Conservation (phyloP, 176 grass and related monocot genomes). For the Dactylis glomerata region DNA sequence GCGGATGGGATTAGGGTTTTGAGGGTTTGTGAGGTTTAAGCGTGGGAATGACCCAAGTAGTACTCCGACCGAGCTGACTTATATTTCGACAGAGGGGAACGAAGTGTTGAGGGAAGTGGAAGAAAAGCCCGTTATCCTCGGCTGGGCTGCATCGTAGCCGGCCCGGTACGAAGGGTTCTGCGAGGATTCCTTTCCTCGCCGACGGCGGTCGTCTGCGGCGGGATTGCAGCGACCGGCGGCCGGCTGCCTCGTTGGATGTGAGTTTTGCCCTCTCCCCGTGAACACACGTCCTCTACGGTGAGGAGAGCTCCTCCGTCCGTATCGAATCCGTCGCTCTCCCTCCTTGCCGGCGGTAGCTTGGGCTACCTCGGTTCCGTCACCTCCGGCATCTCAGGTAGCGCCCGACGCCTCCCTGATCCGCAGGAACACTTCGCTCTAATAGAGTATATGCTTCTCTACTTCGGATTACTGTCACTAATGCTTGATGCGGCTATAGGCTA, state of each 20-base stretch:
- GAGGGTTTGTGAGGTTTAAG: background rate
- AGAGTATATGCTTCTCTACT: background rate
- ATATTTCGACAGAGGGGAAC: too few species aligned
- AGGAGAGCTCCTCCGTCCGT: background rate
- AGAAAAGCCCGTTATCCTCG: too few species aligned
- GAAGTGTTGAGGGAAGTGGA: too few species aligned
- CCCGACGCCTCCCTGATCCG: background rate
- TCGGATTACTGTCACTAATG: background rate
- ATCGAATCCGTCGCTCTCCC: background rate
- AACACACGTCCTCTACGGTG: background rate
- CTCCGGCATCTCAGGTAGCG: background rate
- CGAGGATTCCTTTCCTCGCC: background rate
- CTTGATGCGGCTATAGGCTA: background rate
- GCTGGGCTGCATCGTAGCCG: too few species aligned
- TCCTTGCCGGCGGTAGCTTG: background rate
- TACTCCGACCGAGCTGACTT: too few species aligned
- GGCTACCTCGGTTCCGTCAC: background rate
- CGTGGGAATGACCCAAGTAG: background rate
- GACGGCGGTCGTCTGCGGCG: too few species aligned
- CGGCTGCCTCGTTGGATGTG: background rate
- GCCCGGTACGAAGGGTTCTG: background rate
- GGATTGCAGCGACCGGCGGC: background rate
- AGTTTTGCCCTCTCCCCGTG: background rate
- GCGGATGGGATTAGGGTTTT: slow-evolving; percentile 39
- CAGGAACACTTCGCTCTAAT: background rate